Evolutionary conservation across 805 yeast species (phyloP).

Genomic region (Monosporozyma unispora): DNA sequence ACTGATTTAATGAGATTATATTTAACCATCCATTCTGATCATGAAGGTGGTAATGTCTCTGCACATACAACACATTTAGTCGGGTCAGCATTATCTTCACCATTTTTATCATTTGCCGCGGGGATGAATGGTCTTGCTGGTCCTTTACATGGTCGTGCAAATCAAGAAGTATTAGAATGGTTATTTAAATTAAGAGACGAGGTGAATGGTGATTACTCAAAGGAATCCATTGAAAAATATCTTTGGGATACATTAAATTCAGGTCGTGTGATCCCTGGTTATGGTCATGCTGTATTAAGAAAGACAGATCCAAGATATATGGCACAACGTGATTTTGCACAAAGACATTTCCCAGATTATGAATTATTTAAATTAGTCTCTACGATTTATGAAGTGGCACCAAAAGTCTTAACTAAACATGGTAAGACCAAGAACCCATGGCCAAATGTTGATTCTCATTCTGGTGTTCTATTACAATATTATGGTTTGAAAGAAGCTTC

Average conservation of each 20-base stretch:
- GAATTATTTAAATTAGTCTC: slow-evolving; percentile 72
- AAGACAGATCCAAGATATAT: slow-evolving; percentile 84
- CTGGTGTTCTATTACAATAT: slow-evolving; percentile 78
- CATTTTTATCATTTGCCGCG: slow-evolving; percentile 70
- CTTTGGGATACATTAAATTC: slow-evolving; percentile 71
- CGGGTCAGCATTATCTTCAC: slow-evolving; percentile 74
- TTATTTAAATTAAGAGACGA: slow-evolving; percentile 53
- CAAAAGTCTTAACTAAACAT: slow-evolving; percentile 68
- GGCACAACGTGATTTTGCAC: slow-evolving; percentile 78
- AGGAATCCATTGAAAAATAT: slow-evolving; percentile 62
- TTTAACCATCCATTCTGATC: slow-evolving; percentile 76
- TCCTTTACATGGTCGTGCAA: slow-evolving; percentile 81
- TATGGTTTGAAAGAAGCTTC: slow-evolving; percentile 76
- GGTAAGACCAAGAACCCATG: slow-evolving; percentile 91
- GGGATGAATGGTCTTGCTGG: slow-evolving; percentile 83
- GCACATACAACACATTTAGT: slow-evolving; percentile 83
- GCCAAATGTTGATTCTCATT: slow-evolving; percentile 87
- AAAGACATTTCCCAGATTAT: slow-evolving; percentile 66
- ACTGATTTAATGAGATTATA: slow-evolving; percentile 73
- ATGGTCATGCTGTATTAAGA: slow-evolving; percentile 82
- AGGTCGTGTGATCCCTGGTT: slow-evolving; percentile 83
- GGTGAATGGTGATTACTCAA: slow-evolving; percentile 56
- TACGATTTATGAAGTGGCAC: slow-evolving; percentile 73
- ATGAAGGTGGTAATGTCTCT: slow-evolving; percentile 85
- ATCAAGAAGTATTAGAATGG: slow-evolving; percentile 83